Evolutionary conservation across 306 rosid genomes (phyloP), one percentile per base, ranked within the genome.

Genomic region (Boehmeria nivea): DNA sequence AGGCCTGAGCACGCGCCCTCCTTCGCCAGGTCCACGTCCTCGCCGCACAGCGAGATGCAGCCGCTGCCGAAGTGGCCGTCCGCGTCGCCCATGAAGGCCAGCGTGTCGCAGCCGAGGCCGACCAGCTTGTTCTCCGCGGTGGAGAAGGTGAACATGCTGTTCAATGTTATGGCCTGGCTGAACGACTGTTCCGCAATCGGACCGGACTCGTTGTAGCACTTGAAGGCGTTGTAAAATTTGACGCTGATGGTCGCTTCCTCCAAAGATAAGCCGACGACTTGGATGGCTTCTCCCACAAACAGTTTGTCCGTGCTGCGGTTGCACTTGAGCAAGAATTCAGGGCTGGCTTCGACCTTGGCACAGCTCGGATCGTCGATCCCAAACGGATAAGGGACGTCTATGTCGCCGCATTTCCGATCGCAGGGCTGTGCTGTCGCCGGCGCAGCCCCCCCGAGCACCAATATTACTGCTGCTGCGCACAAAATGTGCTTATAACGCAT

Each of bases 301-400:
- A 27, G 22, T 51, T n/a, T 54, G 3, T 43, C 43, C 17, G n/a
- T n/a, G n/a, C n/a, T 54, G 19, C 17, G 9, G 45, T 54, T 54
- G 28, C 60, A 54, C 1, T 3, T 37, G 44, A 54, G 6, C 16
- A 54, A 2, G 31, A 33, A 36, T 3, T 12, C 3, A 12, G 11
- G 1, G 46, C 9, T 10, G 36, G n/a, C n/a, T n/a, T n/a, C 17
- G 26, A 17, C 17, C 17, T 18, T 54, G 26, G 60, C 60, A 9
- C 45, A 54, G 16, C 14, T 20, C 20, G 9, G 26, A 15, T 18
- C 43, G 28, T 54, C 60, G 27, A 54, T 37, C 33, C 60, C 60
- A 6, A 54, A 54, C 0, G 60, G 60, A n/a, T 54, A 54, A 17
- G 60, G 60, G 1, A 54, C 60, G 11, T 36, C 25, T 0, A 54